These are phyloP conservation scores for Rhizoctonia solani DNA, from an alignment of 1,284 basidiomycete genomes.

Conservation along the genomic window DNA sequence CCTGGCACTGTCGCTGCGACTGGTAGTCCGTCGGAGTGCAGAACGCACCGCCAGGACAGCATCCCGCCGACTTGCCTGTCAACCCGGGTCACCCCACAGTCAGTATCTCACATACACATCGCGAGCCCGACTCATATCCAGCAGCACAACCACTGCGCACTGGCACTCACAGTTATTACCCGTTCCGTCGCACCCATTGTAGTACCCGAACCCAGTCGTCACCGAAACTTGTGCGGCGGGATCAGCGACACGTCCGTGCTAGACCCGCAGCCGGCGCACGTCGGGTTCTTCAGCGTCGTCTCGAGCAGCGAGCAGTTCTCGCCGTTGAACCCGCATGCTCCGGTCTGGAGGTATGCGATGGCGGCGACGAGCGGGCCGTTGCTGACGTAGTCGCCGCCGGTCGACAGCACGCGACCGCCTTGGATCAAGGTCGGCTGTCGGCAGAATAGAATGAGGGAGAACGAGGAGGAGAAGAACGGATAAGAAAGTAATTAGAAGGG, in stretches of 20 bases:
- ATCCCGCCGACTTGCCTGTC: too few relatives aligned
- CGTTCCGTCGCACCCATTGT: constrained; percentile 50
- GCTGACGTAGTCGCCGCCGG: constrained; percentile 45
- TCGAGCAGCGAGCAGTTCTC: constrained; percentile 53
- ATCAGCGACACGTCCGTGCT: constrained; percentile 54
- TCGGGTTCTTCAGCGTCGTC: constrained; percentile 51
- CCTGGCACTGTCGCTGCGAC: too few relatives aligned
- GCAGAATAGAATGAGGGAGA: too few relatives aligned
- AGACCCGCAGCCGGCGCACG: constrained; percentile 49
- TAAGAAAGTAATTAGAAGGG: too few relatives aligned
- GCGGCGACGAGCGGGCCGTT: constrained; percentile 49
- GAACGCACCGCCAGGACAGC: too few relatives aligned
- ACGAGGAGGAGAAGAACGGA: too few relatives aligned
- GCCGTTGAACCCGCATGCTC: constrained; percentile 51
- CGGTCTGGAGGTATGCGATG: too few relatives aligned
- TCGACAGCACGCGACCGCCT: constrained; percentile 41
- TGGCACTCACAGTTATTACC: constrained; percentile 52
- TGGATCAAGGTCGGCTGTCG: constrained; percentile 42
- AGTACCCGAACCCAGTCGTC: constrained; percentile 52
- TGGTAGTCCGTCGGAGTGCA: too few relatives aligned
- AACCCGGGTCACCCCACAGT: too few relatives aligned
- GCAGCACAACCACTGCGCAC: too few relatives aligned
- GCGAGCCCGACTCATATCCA: too few relatives aligned
- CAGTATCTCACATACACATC: too few relatives aligned
- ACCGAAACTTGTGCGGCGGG: constrained; percentile 51